Conservation (phyloP, 257 asterid species). For the Dorcoceras hygrometricum region DNA sequence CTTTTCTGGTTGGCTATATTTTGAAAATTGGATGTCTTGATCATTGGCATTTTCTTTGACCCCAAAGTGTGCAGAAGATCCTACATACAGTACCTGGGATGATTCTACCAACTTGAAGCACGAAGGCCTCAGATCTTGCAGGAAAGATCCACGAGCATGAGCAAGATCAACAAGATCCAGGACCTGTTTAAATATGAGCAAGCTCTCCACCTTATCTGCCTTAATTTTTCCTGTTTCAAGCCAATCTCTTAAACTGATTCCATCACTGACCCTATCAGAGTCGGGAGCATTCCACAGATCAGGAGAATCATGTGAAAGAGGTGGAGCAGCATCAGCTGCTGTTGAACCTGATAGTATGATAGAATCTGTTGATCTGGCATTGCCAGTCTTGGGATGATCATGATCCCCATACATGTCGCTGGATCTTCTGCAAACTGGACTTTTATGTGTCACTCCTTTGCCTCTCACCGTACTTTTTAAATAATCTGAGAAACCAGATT, state of each 20-base stretch:
- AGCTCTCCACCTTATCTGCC: slow-evolving; percentile 54
- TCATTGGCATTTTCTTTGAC: slow-evolving; percentile 33
- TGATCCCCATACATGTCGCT: slow-evolving; percentile 31
- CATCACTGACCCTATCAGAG: slow-evolving; percentile 38
- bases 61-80: slow-evolving; percentile 43
- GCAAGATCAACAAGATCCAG: slow-evolving; percentile 69
- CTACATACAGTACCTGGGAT: slow-evolving; percentile 50
- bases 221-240: slow-evolving; percentile 49
- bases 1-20: slow-evolving; percentile 37
- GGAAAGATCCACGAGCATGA: slow-evolving; percentile 62
- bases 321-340: slow-evolving; percentile 33
- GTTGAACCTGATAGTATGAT: slow-evolving; percentile 35
- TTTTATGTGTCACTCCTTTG: slow-evolving; percentile 65
- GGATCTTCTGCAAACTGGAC: slow-evolving; percentile 40
- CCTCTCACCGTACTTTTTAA: slow-evolving; percentile 73
- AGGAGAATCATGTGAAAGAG: slow-evolving; percentile 38
- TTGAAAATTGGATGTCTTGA: slow-evolving; percentile 35
- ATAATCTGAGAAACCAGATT: slow-evolving; percentile 76
- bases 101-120: slow-evolving; percentile 62
- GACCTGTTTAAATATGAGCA: slow-evolving; percentile 71
- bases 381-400: slow-evolving; percentile 34
- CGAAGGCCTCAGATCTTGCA: slow-evolving; percentile 74
- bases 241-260: slow-evolving; percentile 73
- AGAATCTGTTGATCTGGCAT: slow-evolving; percentile 31
- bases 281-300: slow-evolving; percentile 29